phyloP scores from a whole-genome alignment of 352 stramenopile species.

The Globisporangium viniferum region DNA sequence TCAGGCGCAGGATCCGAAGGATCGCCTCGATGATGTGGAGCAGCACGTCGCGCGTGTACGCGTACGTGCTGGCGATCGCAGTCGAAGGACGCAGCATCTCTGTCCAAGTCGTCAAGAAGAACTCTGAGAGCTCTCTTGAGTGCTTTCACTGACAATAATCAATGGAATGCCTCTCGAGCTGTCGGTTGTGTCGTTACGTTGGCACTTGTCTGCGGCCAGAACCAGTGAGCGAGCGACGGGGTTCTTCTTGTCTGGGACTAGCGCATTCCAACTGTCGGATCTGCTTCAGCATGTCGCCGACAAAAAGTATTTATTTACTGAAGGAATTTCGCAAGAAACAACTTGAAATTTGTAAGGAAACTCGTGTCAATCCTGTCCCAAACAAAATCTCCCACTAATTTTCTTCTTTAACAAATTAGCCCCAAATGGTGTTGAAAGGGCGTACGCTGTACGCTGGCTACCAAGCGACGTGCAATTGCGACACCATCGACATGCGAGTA shows the following conservation, averaged over 20 bases:
- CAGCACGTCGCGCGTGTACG: constrained; percentile 9
- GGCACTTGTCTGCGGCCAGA: no score
- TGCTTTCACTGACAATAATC: neutral
- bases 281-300: neutral
- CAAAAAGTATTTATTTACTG: neutral
- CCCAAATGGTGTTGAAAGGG: neutral
- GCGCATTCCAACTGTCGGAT: neutral
- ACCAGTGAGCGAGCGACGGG: no score
- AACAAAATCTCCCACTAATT: neutral
- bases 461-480: no score
- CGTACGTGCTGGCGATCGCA: constrained; percentile 5
- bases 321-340: neutral
- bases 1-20: constrained; percentile 20
- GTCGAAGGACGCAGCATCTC: neutral
- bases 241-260: neutral
- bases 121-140: neutral
- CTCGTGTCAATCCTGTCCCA: neutral
- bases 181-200: neutral
- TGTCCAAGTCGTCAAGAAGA: neutral
- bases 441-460: no score
- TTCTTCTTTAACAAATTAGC: neutral
- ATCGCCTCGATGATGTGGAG: constrained; percentile 14
- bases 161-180: neutral
- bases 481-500: no score
- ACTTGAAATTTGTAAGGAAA: neutral